These are phyloP conservation scores for Trichoderma koningii DNA, from an alignment of 2,329 filamentous ascomycete species.

Conservation along the genomic window DNA sequence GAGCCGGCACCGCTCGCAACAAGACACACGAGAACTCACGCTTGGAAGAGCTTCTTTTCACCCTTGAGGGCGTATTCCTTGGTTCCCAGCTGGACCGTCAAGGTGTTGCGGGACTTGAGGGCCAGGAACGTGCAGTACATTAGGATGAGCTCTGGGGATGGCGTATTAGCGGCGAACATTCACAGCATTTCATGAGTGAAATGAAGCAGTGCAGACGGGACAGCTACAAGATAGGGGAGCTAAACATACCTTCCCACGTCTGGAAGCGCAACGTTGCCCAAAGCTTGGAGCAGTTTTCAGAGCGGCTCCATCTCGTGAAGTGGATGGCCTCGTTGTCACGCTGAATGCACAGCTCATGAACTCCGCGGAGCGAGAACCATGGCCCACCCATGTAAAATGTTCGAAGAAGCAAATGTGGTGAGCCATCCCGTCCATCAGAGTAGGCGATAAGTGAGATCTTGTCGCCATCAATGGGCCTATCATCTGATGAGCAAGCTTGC, in stretches of 20 bases:
- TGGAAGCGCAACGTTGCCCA: slow-evolving; percentile 60
- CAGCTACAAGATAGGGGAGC: too few species aligned
- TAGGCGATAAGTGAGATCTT: slow-evolving; percentile 57
- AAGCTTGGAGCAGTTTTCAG: slow-evolving; percentile 47
- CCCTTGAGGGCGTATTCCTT: slow-evolving; percentile 51
- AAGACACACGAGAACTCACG: slow-evolving; percentile 45
- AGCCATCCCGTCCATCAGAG: slow-evolving; percentile 46
- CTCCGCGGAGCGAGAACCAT: slow-evolving; percentile 54
- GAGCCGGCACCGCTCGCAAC: neutral
- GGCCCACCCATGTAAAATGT: slow-evolving; percentile 44
- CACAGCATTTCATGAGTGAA: neutral
- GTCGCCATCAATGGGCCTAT: slow-evolving; percentile 58
- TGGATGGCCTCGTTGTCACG: slow-evolving; percentile 53
- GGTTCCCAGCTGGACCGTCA: slow-evolving; percentile 48
- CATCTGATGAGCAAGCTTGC: slow-evolving; percentile 27
- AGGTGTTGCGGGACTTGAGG: slow-evolving; percentile 54
- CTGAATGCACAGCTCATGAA: slow-evolving; percentile 57
- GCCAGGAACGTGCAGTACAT: slow-evolving; percentile 61
- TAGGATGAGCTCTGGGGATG: slow-evolving; percentile 56
- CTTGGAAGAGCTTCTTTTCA: slow-evolving; percentile 58
- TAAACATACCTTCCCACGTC: slow-evolving; percentile 59
- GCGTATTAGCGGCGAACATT: neutral
- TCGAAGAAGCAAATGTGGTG: slow-evolving; percentile 53
- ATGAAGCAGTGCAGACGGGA: neutral
- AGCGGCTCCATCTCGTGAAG: slow-evolving; percentile 55